Base-by-base conservation (phyloP, 2,329 filamentous ascomycete species). In the Fusarium chuoi region DNA sequence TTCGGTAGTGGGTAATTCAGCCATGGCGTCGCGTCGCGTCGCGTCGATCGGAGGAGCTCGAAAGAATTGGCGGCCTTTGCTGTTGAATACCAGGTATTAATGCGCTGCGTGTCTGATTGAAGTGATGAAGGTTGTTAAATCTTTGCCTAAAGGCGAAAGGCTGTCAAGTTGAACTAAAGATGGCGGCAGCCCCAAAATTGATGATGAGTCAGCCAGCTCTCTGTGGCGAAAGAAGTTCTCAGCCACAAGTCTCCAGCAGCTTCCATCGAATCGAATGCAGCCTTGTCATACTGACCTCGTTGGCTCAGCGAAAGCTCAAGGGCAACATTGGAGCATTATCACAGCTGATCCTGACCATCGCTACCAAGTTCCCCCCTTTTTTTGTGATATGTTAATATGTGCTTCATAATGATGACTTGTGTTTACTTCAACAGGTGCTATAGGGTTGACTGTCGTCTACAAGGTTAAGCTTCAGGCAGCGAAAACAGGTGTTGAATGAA, bases 151-250 rank as follows among this genome's bases (percentile, higher is more conserved):
- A 51, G 33, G 30, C 33, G n/a, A 52, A 52, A 52, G 30, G 30
- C 18, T 20, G 15, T 8, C 11, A 49, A 0, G 11, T 18, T 33
- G 22, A 49, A 0, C 28, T 10, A 1, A 18, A 18, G 5, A 12
- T n/a, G 28, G 46, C 28, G 28, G 5, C 28, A 18, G 28, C 46
- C n/a, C 46, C 28, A 33, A 1, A 49, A 6, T 24, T 24, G 13
- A 18, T 7, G 28, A 33, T 49, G 22, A 49, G 46, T 49, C 22
- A 49, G 46, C 46, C 28, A 7, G 44, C 7, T 9, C 7, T 9
- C 46, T n/a, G 46, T 49, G 46, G 46, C 28, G 46, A 49, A 2
- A 3, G 3, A n/a, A n/a, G 11, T 3, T 18, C 46, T 33, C 28
- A 49, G 46, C 46, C 46, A 33, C 46, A 49, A 49, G 22, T n/a